These are phyloP conservation scores for Amanita muscaria DNA, from an alignment of 768 basidiomycete species.

Conservation along the genomic window DNA sequence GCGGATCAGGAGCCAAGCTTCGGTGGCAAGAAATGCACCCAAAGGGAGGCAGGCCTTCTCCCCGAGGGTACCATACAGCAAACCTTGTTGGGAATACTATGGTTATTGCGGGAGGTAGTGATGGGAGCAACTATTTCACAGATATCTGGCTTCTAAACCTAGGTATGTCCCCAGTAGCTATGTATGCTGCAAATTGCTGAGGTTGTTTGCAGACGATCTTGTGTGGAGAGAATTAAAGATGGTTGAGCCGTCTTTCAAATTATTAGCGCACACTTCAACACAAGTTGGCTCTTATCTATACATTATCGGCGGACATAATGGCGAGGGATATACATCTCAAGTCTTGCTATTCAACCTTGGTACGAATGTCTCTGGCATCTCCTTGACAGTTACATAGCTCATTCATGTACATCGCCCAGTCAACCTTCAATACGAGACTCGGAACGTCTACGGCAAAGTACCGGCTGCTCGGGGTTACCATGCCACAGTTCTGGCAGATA, in stretches of 20 bases:
- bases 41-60: slow-evolving; percentile 43
- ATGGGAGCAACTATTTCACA: slow-evolving; percentile 80
- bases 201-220: slow-evolving; percentile 27
- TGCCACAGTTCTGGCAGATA: slow-evolving; percentile 71
- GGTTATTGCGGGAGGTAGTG: slow-evolving; percentile 87
- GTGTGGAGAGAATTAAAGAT: slow-evolving; percentile 38
- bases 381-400: slow-evolving; percentile 1
- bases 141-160: slow-evolving; percentile 85
- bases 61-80: slow-evolving; percentile 86
- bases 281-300: slow-evolving; percentile 91
- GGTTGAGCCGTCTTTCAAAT: slow-evolving; percentile 35
- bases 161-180: slow-evolving; percentile 40
- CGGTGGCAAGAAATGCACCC: slow-evolving; percentile 45
- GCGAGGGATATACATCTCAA: slow-evolving; percentile 61
- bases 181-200: background rate
- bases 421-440: slow-evolving; percentile 74
- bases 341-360: slow-evolving; percentile 84
- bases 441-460: slow-evolving; percentile 55
- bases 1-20: slow-evolving; percentile 15
- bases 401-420: slow-evolving; percentile 51
- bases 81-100: slow-evolving; percentile 80
- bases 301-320: slow-evolving; percentile 84
- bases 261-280: slow-evolving; percentile 79
- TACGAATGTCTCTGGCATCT: slow-evolving; percentile 19
- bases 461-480: slow-evolving; percentile 82